Percentiles rank a stretch among this genome's conserved stretches.
Evolutionary conservation across 345 rosid species (phyloP).

Genomic region (Gossypium turneri): DNA sequence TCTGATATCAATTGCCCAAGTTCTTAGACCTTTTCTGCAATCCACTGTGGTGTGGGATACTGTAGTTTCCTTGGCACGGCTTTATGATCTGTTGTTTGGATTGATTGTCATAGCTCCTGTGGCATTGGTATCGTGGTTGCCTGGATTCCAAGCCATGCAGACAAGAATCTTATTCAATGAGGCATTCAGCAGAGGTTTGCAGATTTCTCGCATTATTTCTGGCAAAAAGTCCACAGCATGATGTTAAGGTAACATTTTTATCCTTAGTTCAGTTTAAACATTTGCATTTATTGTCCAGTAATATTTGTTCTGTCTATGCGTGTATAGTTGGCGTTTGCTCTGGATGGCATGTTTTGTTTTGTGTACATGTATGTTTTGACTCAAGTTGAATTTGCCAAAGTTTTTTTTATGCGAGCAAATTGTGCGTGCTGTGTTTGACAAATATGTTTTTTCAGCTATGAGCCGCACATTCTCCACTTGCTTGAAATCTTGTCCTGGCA

Average conservation of each 20-base stretch:
- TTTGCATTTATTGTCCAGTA: background rate
- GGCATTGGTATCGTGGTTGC: conserved; percentile 84
- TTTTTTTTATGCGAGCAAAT: background rate
- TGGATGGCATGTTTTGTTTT: background rate
- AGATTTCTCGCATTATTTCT: conserved; percentile 66
- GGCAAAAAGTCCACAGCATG: conserved; percentile 55
- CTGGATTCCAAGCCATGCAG: conserved; percentile 87
- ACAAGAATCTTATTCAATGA: conserved; percentile 83
- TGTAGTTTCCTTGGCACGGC: conserved; percentile 72
- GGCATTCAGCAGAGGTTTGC: conserved; percentile 89
- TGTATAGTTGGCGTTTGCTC: background rate
- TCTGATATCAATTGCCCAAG: conserved; percentile 65
- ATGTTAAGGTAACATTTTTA: conserved; percentile 21
- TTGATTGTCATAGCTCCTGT: conserved; percentile 68
- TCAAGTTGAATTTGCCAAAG: background rate
- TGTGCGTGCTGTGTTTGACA: background rate
- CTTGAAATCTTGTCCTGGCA: too few species aligned
- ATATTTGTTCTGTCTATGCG: background rate
- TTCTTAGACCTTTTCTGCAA: conserved; percentile 42
- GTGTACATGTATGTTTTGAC: background rate
- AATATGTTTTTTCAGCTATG: background rate
- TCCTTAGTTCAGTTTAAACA: background rate
- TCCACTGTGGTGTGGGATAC: conserved; percentile 61
- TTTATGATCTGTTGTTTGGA: conserved; percentile 79
- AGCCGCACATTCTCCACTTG: too few species aligned